Conservation (phyloP, 345 rosid genomes). For the Eucalyptus regnans region DNA sequence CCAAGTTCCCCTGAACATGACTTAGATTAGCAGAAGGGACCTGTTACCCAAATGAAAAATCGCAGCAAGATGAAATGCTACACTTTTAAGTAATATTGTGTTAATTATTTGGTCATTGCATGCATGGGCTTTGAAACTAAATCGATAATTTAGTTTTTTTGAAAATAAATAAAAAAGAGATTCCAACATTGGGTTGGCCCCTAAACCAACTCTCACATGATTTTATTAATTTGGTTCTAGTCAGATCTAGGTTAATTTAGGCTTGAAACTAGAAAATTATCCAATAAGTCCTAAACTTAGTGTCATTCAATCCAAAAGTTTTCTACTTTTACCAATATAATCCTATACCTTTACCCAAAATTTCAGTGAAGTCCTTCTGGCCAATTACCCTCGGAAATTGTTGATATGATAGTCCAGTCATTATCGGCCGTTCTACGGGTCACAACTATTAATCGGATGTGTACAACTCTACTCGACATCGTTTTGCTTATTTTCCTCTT, state of each 20-base stretch:
- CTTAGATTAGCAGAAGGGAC: background rate
- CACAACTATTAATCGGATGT: no score
- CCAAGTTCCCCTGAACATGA: background rate
- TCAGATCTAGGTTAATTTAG: background rate
- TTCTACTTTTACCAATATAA: accelerated
- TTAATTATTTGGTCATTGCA: no score
- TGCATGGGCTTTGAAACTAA: no score
- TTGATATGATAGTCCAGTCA: accelerated
- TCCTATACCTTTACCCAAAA: accelerated
- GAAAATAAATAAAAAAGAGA: background rate
- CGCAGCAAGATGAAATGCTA: no score
- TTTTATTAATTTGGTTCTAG: background rate
- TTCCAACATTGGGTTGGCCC: background rate
- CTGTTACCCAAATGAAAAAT: background rate
- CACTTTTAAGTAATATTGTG: no score
- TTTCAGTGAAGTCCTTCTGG: accelerated
- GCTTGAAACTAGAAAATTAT: background rate
- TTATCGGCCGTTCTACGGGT: accelerated
- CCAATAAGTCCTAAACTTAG: accelerated
- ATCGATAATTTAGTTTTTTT: no score
- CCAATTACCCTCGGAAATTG: accelerated
- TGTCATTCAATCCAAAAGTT: background rate
- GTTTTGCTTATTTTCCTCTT: background rate
- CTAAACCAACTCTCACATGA: background rate
- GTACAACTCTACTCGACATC: no score